These are phyloP conservation scores for Exophiala phaeomuriformis DNA, from an alignment of 2,329 filamentous ascomycete genomes.

Conservation along the genomic window DNA sequence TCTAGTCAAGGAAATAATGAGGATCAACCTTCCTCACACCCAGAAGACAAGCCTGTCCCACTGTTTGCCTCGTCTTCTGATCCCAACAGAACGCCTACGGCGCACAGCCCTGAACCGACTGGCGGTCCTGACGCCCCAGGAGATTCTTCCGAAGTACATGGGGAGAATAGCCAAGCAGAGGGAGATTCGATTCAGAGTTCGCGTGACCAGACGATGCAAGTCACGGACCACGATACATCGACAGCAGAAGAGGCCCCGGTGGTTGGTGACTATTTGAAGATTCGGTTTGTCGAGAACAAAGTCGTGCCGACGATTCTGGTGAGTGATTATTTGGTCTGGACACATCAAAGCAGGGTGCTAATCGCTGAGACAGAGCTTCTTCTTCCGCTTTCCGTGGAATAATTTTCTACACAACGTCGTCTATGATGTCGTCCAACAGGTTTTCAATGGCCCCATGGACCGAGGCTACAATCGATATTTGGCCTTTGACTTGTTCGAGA, in stretches of 20 bases:
- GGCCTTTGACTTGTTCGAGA: constrained; percentile 87
- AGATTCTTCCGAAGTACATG: constrained; percentile 5
- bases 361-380: constrained; percentile 65
- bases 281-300: constrained; percentile 88
- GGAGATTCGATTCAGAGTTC: constrained; percentile 18
- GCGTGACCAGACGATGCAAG: constrained; percentile 16
- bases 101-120: constrained; percentile 24
- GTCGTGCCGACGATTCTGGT: constrained; percentile 95
- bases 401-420: constrained; percentile 99
- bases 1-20: not conserved
- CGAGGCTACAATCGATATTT: constrained; percentile 84
- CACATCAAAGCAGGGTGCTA: constrained; percentile 3
- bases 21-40: constrained; percentile 43
- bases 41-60: constrained; percentile 63
- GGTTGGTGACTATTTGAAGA: constrained; percentile 90
- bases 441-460: constrained; percentile 98
- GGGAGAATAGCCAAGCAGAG: constrained; percentile 9
- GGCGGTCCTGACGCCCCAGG: constrained; percentile 13
- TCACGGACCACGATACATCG: constrained; percentile 44
- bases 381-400: constrained; percentile 98
- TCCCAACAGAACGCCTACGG: constrained; percentile 26
- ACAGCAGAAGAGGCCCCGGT: constrained; percentile 64
- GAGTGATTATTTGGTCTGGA: constrained; percentile 36
- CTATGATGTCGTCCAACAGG: constrained; percentile 97
- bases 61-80: constrained; percentile 42